A percentile compares a stretch with the other conserved stretches of the same genome.
phyloP scores from a whole-genome alignment of 495 filamentous ascomycete species.

The Neurospora tetrasperma region DNA sequence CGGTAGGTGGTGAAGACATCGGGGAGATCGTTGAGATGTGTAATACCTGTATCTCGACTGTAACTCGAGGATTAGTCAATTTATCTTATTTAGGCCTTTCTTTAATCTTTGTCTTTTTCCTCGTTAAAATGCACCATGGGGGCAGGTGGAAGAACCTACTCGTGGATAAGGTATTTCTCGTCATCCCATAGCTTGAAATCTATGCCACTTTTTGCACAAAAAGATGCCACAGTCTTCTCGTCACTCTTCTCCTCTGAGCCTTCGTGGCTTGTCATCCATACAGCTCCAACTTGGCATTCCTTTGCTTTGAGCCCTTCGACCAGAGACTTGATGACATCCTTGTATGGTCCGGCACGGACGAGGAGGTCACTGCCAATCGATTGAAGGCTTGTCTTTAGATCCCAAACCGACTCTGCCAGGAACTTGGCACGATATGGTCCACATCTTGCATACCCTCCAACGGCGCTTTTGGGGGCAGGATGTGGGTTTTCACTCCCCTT shows the following conservation, averaged over 20 bases:
- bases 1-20: conserved; percentile 61
- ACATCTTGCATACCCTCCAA: conserved; percentile 55
- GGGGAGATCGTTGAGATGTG: conserved; percentile 41
- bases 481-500: conserved; percentile 40
- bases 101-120: background rate
- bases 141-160: conserved; percentile 37
- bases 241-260: conserved; percentile 54
- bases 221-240: conserved; percentile 38
- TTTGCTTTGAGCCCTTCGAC: conserved; percentile 35
- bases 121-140: background rate
- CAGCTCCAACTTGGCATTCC: conserved; percentile 38
- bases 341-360: conserved; percentile 49
- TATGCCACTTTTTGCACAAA: conserved; percentile 37
- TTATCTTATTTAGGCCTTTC: background rate
- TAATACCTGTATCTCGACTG: conserved; percentile 48
- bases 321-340: conserved; percentile 42
- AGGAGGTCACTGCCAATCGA: conserved; percentile 46
- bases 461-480: conserved; percentile 43
- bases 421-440: conserved; percentile 60
- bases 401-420: conserved; percentile 56
- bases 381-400: conserved; percentile 48
- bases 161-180: conserved; percentile 65
- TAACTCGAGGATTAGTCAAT: background rate
- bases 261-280: conserved; percentile 62
- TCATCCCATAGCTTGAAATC: conserved; percentile 53